Percentiles rank a stretch among this genome's conserved stretches.
Conservation (phyloP, 805 yeast species). For the Priceomyces carsonii region DNA sequence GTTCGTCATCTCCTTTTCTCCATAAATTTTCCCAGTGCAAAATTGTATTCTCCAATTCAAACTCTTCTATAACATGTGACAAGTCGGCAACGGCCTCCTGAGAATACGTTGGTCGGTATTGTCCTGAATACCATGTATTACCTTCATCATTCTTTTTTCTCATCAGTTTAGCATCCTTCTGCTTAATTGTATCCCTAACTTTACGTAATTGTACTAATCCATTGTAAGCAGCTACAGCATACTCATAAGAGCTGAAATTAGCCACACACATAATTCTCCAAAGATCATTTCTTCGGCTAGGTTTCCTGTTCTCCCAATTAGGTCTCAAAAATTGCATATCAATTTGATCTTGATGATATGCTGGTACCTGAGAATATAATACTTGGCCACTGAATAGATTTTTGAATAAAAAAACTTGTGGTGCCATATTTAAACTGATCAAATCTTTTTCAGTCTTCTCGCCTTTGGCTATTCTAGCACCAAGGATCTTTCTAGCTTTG, state of each 20-base stretch:
- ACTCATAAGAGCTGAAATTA: conserved; percentile 56
- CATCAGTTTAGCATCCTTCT: conserved; percentile 61
- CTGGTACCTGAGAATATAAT: conserved; percentile 82
- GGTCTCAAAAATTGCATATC: conserved; percentile 75
- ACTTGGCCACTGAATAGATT: conserved; percentile 90
- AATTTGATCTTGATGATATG: conserved; percentile 57
- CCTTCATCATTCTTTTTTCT: conserved; percentile 76
- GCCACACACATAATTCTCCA: conserved; percentile 93
- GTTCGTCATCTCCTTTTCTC: conserved; percentile 78
- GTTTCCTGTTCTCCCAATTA: conserved; percentile 86
- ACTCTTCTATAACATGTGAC: conserved; percentile 64
- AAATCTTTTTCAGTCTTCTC: conserved; percentile 34
- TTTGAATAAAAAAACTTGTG: conserved; percentile 80
- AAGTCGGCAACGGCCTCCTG: conserved; percentile 92
- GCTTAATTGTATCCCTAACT: conserved; percentile 64
- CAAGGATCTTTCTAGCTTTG: conserved; percentile 42
- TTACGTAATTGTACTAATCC: conserved; percentile 73
- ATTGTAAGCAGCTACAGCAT: conserved; percentile 71
- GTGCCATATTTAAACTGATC: conserved; percentile 61
- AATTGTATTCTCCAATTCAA: conserved; percentile 47
- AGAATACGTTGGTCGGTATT: conserved; percentile 84
- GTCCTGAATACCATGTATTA: conserved; percentile 83
- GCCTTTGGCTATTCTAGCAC: conserved; percentile 44
- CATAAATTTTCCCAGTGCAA: conserved; percentile 84
- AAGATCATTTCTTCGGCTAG: conserved; percentile 76